These are phyloP conservation scores for Ustilago cynodontis DNA, from an alignment of 1,284 basidiomycete species.

Conservation along the genomic window DNA sequence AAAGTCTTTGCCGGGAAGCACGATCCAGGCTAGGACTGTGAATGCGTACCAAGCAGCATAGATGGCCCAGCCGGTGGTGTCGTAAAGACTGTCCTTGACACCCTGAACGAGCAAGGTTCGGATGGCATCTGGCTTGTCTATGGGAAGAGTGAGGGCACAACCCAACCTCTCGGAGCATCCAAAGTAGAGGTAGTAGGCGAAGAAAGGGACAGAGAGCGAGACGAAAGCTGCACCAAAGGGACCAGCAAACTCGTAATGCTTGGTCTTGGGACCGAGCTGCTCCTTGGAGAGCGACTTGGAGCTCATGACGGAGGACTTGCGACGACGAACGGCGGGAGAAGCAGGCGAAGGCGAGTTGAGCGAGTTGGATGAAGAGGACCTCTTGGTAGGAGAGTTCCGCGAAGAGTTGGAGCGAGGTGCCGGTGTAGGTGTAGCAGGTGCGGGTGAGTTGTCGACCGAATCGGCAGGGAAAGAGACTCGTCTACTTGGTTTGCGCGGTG, in stretches of 20 bases:
- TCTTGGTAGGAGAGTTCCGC: conserved; percentile 28
- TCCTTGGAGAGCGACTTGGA: conserved; percentile 47
- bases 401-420: conserved; percentile 36
- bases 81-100: conserved; percentile 75
- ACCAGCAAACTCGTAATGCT: conserved; percentile 85
- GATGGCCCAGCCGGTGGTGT: conserved; percentile 79
- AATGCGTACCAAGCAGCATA: conserved; percentile 93
- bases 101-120: conserved; percentile 32
- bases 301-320: conserved; percentile 46
- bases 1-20: conserved; percentile 88
- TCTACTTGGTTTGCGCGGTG: conserved; percentile 37
- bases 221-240: conserved; percentile 83
- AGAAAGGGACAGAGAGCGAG: conserved; percentile 79
- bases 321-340: conserved; percentile 33
- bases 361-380: conserved; percentile 15
- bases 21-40: conserved; percentile 82
- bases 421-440: conserved; percentile 37
- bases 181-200: conserved; percentile 85
- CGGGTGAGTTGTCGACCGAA: conserved; percentile 40
- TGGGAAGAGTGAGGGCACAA: conserved; percentile 57
- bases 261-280: conserved; percentile 72
- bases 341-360: conserved; percentile 9
- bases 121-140: conserved; percentile 44
- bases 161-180: conserved; percentile 79
- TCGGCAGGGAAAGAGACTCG: conserved; percentile 37